These are phyloP conservation scores for Apiotrichum montevideense DNA, from an alignment of 1,284 basidiomycete genomes.

Conservation along the genomic window DNA sequence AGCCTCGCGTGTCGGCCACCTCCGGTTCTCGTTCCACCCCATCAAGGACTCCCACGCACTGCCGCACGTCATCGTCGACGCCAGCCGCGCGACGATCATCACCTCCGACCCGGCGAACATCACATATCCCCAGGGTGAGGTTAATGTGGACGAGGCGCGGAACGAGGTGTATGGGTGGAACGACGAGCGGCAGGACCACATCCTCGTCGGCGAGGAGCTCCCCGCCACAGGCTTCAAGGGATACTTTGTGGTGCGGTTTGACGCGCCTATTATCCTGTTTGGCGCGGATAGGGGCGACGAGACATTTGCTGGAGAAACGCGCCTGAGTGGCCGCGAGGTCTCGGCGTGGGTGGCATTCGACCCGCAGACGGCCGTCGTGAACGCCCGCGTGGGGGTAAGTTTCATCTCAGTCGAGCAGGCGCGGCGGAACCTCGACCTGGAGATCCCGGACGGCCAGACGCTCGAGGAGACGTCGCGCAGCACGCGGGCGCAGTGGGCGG, in stretches of 20 bases:
- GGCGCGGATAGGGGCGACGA: slow-evolving; percentile 35
- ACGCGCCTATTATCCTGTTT: slow-evolving; percentile 50
- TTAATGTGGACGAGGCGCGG: slow-evolving; percentile 51
- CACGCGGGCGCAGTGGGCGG: slow-evolving; percentile 62
- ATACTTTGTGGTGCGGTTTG: slow-evolving; percentile 71
- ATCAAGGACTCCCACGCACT: slow-evolving; percentile 38
- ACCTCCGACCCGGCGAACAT: slow-evolving; percentile 54
- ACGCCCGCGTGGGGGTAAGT: slow-evolving; percentile 66
- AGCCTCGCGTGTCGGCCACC: slow-evolving; percentile 72
- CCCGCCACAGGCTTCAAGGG: slow-evolving; percentile 56
- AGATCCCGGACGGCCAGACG: slow-evolving; percentile 46
- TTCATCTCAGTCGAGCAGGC: slow-evolving; percentile 74
- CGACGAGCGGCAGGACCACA: slow-evolving; percentile 62
- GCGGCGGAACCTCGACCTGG: slow-evolving; percentile 55
- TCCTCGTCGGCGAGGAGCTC: slow-evolving; percentile 42
- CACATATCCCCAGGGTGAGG: slow-evolving; percentile 57
- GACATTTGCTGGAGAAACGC: slow-evolving; percentile 25
- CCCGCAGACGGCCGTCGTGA: slow-evolving; percentile 47
- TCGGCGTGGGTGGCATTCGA: slow-evolving; percentile 59
- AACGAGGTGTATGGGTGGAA: slow-evolving; percentile 64
- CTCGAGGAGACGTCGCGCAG: slow-evolving; percentile 59
- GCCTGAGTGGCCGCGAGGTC: slow-evolving; percentile 52
- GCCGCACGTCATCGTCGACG: slow-evolving; percentile 66
- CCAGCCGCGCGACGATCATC: slow-evolving; percentile 59
- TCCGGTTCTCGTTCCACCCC: slow-evolving; percentile 62